A percentile compares a stretch with the other conserved stretches of the same genome.
phyloP scores from a whole-genome alignment of 2,329 filamentous ascomycete species.

The Aspergillus tamarii region DNA sequence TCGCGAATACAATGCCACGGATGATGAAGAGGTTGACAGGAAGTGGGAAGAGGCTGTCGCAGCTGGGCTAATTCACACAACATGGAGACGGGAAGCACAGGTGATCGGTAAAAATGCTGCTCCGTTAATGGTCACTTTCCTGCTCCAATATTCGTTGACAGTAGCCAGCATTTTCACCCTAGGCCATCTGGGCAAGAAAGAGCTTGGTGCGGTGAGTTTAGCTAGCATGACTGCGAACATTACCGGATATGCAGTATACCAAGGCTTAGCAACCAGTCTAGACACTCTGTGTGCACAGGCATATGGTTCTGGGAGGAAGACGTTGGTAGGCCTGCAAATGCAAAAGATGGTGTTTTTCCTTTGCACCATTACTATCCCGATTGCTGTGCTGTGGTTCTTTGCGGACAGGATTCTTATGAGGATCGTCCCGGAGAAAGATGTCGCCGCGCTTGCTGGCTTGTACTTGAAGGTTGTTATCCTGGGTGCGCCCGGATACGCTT shows the following conservation, averaged over 20 bases:
- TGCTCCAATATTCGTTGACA: conserved; percentile 83
- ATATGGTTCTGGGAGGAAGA: conserved; percentile 86
- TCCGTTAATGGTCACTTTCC: conserved; percentile 72
- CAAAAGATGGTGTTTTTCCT: conserved; percentile 82
- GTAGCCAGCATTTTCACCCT: conserved; percentile 79
- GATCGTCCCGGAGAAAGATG: conserved; percentile 72
- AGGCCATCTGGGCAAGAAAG: conserved; percentile 72
- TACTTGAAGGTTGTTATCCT: conserved; percentile 73
- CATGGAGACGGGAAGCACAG: conserved; percentile 87
- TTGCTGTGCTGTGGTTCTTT: conserved; percentile 71
- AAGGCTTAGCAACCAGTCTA: conserved; percentile 84
- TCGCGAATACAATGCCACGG: conserved; percentile 53
- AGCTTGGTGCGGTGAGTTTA: conserved; percentile 68
- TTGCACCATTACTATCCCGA: conserved; percentile 71
- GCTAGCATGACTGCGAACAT: conserved; percentile 81
- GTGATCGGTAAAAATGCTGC: conserved; percentile 73
- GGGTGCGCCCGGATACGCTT: conserved; percentile 74
- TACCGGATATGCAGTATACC: conserved; percentile 73
- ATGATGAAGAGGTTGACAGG: conserved; percentile 64
- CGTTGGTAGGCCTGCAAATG: conserved; percentile 81
- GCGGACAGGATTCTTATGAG: conserved; percentile 66
- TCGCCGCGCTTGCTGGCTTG: conserved; percentile 70
- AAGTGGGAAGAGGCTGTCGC: conserved; percentile 86
- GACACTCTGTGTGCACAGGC: conserved; percentile 94
- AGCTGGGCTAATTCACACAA: conserved; percentile 80